phyloP scores from a whole-genome alignment of 2,329 filamentous ascomycete genomes.

The Fusarium sarcochroum region DNA sequence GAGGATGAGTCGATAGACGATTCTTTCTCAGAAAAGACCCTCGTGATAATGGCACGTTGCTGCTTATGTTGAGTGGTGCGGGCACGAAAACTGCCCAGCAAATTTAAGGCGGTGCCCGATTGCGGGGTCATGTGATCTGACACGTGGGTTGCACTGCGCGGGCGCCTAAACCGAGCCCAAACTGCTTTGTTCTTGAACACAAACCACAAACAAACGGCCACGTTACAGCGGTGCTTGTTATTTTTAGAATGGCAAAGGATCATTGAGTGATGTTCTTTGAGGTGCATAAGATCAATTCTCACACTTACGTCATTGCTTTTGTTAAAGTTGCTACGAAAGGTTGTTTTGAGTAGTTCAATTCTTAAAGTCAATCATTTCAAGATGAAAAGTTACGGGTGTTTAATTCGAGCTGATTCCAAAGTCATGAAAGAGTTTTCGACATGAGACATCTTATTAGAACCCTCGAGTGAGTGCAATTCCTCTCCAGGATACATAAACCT shows the following conservation, averaged over 20 bases:
- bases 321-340: no score
- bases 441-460: no score
- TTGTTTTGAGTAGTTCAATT: no score
- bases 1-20: not conserved
- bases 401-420: no score
- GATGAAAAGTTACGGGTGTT: no score
- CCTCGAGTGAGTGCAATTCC: no score
- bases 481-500: no score
- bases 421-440: no score
- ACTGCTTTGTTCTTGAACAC: not conserved
- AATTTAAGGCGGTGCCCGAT: slow-evolving; percentile 19
- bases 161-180: slow-evolving; percentile 16
- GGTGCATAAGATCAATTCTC: no score
- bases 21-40: not conserved
- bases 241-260: not conserved
- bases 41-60: not conserved
- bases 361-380: no score
- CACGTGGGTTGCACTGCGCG: slow-evolving; percentile 15
- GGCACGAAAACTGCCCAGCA: not conserved
- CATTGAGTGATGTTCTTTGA: no score
- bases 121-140: slow-evolving; percentile 18
- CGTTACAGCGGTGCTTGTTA: not conserved
- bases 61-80: slow-evolving; percentile 23
- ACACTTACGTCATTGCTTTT: no score
- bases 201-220: not conserved